These are phyloP conservation scores for Tylopilus sp. DNA, from an alignment of 768 basidiomycete genomes.

Conservation along the genomic window DNA sequence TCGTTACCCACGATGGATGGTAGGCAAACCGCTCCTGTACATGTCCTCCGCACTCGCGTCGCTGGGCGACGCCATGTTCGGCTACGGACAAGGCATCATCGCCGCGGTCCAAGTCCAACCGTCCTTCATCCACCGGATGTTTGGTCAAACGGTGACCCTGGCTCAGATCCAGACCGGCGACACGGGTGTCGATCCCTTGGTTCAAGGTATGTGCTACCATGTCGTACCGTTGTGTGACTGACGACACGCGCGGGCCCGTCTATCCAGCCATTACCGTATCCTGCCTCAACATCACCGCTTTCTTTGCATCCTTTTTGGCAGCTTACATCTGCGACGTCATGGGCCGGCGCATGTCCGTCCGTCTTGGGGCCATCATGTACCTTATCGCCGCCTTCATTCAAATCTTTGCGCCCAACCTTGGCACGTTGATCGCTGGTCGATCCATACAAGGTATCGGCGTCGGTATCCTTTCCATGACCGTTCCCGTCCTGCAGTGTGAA, in stretches of 20 bases:
- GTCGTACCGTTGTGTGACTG: not conserved
- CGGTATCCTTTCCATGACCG: slow-evolving; percentile 49
- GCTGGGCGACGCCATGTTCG: slow-evolving; percentile 56
- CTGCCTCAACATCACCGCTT: slow-evolving; percentile 48
- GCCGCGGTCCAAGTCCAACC: slow-evolving; percentile 51
- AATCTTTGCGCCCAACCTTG: slow-evolving; percentile 45
- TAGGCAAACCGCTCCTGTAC: slow-evolving; percentile 46
- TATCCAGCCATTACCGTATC: slow-evolving; percentile 45
- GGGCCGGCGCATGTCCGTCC: slow-evolving; percentile 48
- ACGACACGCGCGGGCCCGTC: not conserved
- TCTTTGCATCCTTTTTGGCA: slow-evolving; percentile 42
- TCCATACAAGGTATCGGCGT: slow-evolving; percentile 48
- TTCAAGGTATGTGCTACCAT: slow-evolving; percentile 37
- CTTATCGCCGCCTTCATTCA: slow-evolving; percentile 48
- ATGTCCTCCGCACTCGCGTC: slow-evolving; percentile 51
- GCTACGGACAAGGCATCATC: slow-evolving; percentile 52
- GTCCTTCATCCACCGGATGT: slow-evolving; percentile 48
- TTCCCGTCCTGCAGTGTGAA: slow-evolving; percentile 48
- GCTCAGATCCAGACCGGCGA: slow-evolving; percentile 40
- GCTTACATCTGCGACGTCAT: slow-evolving; percentile 50
- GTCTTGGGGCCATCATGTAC: slow-evolving; percentile 48
- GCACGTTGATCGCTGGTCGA: slow-evolving; percentile 38
- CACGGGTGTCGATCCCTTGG: slow-evolving; percentile 44
- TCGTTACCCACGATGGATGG: slow-evolving; percentile 52
- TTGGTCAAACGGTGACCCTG: slow-evolving; percentile 42